phyloP scores from a whole-genome alignment of 2,329 filamentous ascomycete genomes.

The Trichoderma sp. region DNA sequence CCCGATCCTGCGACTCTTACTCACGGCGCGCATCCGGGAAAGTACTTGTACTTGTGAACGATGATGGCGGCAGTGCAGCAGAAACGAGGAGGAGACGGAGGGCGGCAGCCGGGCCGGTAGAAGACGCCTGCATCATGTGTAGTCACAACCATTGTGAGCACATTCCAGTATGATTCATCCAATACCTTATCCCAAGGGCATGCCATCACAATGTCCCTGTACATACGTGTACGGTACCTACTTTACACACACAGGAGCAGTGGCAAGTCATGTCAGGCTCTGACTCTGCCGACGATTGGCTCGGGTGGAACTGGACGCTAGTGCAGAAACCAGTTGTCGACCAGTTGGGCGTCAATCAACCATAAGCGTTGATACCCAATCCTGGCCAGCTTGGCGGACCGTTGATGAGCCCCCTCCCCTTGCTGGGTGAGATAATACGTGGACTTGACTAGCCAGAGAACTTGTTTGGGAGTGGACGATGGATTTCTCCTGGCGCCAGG shows the following conservation, averaged over 20 bases:
- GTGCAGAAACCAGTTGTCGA: slow-evolving; percentile 33
- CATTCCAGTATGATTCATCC: slow-evolving; percentile 3
- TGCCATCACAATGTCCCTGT: neutral
- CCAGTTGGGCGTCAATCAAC: slow-evolving; percentile 44
- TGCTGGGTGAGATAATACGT: slow-evolving; percentile 20
- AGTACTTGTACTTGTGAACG: neutral
- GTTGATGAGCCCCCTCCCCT: slow-evolving; percentile 7
- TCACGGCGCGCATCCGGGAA: neutral
- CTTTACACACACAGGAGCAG: neutral
- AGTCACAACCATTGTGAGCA: slow-evolving; percentile 3
- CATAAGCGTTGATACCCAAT: slow-evolving; percentile 47
- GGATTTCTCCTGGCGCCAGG: neutral
- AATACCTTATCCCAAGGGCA: neutral
- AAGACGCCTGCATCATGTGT: slow-evolving; percentile 7
- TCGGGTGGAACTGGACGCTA: slow-evolving; percentile 33
- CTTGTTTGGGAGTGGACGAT: neutral
- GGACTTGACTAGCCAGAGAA: neutral
- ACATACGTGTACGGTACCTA: no score
- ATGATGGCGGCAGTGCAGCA: neutral
- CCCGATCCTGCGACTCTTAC: neutral
- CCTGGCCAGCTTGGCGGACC: slow-evolving; percentile 25
- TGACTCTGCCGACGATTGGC: slow-evolving; percentile 15
- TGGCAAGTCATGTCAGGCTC: slow-evolving; percentile 9
- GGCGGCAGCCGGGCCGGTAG: neutral
- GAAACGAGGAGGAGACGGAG: neutral